Evolutionary conservation across 2,329 filamentous ascomycete genomes (phyloP), one percentile per base, ranked within the genome.

Genomic region (Cercospora sp.): DNA sequence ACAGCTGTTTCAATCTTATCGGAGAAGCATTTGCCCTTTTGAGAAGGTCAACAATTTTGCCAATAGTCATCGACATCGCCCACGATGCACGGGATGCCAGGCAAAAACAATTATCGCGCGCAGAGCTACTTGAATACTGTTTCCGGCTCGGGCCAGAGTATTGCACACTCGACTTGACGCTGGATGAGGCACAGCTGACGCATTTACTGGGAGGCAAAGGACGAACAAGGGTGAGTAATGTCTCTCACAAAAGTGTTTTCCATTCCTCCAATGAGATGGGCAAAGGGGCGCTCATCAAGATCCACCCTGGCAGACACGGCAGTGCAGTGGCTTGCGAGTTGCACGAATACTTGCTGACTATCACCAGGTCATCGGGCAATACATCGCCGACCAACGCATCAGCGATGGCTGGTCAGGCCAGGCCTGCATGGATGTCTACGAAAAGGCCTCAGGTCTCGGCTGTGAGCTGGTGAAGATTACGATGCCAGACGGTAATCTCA

Each of bases 391-490:
- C 0, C 73, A 79, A 1, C 76, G 80, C 23, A 76, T 82, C 13
- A 75, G 81, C 0, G 80, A 82, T 6, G 78, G 84, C 0, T 92
- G 90, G 90, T 80, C 83, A 36, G 84, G 87, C 30, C 77, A 82
- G 0, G 80, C 83, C 12, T 90, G 87, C 83, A 75, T 85, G 31
- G 80, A 81, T 1, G 83, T 84, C 42, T 91, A 90, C 73, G 83
- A 86, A 63, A 84, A 84, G 62, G 89, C 87, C 2, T 83, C 83
- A 64, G 78, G 75, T 1, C 73, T 89, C 1, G 87, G 87, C 0
- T 91, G 88, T 72, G 85, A 90, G 68, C 78, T 90, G 53, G 87
- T 88, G 6, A 84, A 88, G 53, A 80, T 92, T 53, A 86, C 85
- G 6, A 87, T 87, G 60, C 85, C 85, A 1, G 87, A 87, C 3